Conservation (phyloP, 1,284 basidiomycete species). For the Rhodotorula sp. region DNA sequence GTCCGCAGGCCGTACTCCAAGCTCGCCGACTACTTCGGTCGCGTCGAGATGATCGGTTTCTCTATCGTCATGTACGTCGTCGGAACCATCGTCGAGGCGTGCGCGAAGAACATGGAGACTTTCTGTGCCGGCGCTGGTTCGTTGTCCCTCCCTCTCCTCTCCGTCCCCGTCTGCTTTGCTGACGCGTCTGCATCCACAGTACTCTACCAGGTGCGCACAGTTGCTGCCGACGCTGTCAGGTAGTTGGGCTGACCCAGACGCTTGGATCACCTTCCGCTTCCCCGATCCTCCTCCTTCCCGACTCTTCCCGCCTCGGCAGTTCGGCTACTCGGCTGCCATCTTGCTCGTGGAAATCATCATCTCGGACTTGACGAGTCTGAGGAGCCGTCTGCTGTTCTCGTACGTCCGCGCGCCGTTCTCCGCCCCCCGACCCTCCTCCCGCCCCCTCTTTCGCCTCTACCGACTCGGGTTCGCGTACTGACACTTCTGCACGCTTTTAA, state of each 20-base stretch:
- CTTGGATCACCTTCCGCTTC: no score
- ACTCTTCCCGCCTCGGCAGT: slow-evolving; percentile 8
- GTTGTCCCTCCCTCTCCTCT: slow-evolving; percentile 42
- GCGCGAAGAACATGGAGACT: slow-evolving; percentile 45
- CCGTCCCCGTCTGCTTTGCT: neutral
- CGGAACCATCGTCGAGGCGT: slow-evolving; percentile 51
- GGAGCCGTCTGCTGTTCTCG: slow-evolving; percentile 53
- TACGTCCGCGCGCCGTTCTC: slow-evolving; percentile 34
- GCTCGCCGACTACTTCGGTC: slow-evolving; percentile 53
- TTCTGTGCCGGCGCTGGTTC: slow-evolving; percentile 52
- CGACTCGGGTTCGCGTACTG: neutral
- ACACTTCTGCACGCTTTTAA: neutral
- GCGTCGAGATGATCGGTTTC: slow-evolving; percentile 50
- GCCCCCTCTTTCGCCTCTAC: neutral
- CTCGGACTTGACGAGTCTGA: slow-evolving; percentile 53
- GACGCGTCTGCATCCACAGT: neutral
- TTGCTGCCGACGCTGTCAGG: no score
- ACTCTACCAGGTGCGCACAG: slow-evolving; percentile 25
- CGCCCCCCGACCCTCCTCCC: no score
- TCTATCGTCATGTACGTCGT: slow-evolving; percentile 51
- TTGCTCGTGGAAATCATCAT: slow-evolving; percentile 53
- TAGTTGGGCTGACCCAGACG: no score
- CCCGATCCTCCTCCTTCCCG: no score
- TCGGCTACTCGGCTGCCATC: slow-evolving; percentile 46
- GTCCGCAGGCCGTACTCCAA: slow-evolving; percentile 44